These are phyloP conservation scores for Spiraea crenata DNA, from an alignment of 331 rosid genomes.

Conservation along the genomic window DNA sequence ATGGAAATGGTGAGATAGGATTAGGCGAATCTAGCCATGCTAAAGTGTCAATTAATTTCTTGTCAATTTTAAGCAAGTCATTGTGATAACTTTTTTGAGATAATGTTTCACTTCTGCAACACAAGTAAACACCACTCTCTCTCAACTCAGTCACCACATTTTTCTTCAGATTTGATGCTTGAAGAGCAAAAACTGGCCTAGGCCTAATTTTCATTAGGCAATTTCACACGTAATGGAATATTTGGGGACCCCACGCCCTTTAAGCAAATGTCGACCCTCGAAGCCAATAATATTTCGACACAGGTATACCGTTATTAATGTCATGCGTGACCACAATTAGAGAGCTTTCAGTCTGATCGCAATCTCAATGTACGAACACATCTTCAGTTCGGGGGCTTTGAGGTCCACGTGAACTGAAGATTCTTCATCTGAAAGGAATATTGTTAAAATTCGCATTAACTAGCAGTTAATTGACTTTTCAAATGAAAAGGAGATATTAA, in stretches of 20 bases:
- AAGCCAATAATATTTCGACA: background rate
- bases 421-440: background rate
- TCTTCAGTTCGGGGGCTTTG: background rate
- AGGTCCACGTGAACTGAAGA: background rate
- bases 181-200: background rate
- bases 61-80: slow-evolving; percentile 10
- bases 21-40: background rate
- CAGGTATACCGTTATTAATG: too few relatives aligned
- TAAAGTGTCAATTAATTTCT: background rate
- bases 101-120: background rate
- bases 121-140: background rate
- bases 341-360: background rate
- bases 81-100: background rate
- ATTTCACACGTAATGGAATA: slow-evolving; percentile 11
- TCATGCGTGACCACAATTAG: too few relatives aligned
- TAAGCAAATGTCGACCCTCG: background rate
- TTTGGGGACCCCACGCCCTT: background rate
- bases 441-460: background rate
- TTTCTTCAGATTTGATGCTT: background rate
- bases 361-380: background rate
- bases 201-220: background rate
- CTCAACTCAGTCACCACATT: background rate
- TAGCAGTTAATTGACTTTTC: background rate
- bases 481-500: background rate
- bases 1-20: too few relatives aligned